Base-by-base conservation (phyloP, 176 grass and related monocot genomes). In the Thalia dealbata region DNA sequence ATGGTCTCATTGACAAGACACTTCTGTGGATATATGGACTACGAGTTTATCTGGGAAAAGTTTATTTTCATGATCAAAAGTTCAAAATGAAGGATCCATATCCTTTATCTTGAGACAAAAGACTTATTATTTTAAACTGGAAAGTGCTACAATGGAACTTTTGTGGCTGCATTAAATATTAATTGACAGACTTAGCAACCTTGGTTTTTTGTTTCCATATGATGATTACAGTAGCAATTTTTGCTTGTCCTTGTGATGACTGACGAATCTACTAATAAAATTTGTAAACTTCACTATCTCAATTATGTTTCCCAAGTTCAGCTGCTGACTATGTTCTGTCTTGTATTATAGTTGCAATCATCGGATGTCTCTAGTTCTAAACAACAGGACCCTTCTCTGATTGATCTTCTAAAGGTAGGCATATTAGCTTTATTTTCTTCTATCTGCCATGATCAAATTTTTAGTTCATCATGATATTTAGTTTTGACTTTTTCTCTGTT, bases 361-460 rank as follows among this genome's bases (percentile, higher is more conserved):
- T 86, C 74, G 46, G 95, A 97, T 64, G 72, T 97, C 51, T 97
- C 90, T 80, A 92, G 80, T 74, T 75, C 75, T 84, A 84, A 92
- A 52, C 81, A 84, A 64, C 81, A 26, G 29, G 90, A 97, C 61
- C 59, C 78, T 73, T 35, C 86, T 88, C 86, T 97, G 69, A 69
- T 76, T 56, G 83, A 97, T 38, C 82, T 43, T 7, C 63, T 97
- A 63, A 93, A 97, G 90, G 90, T 97, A 84, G 15, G 4, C n/a
- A 2, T 7, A 52, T n/a, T 60, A n/a, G 69, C 64, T 76, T 12
- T 30, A 12, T 50, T 48, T 50, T 9, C 10, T 51, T 67, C n/a
- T 56, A 2, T 44, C 23, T 75, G 73, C 28, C 28, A 58, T 79
- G 22, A 50, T 46, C 10, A 69, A 13, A 78, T 52, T 52, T 38